A percentile compares a stretch with the other conserved stretches of the same genome.
Conservation (phyloP, 2,329 filamentous ascomycete species). For the Botryosphaeria dothidea region DNA sequence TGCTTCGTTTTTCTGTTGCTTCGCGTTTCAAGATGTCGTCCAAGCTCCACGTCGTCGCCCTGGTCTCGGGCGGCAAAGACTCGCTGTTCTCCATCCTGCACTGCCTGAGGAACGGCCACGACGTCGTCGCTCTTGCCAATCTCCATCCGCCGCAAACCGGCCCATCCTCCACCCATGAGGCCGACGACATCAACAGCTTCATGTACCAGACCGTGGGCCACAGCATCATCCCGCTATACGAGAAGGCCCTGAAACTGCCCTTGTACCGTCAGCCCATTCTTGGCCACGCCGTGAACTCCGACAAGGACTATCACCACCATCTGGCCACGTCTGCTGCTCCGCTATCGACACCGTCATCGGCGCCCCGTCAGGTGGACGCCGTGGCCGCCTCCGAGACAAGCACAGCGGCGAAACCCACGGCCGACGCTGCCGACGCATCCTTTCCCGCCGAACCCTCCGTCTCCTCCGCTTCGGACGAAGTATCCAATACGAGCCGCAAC, state of each 20-base stretch:
- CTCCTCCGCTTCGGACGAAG: not conserved
- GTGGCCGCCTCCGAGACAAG: slow-evolving; percentile 24
- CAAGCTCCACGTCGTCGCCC: slow-evolving; percentile 69
- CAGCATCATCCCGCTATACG: slow-evolving; percentile 81
- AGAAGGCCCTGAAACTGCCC: slow-evolving; percentile 74
- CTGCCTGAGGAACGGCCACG: slow-evolving; percentile 82
- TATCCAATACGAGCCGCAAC: not conserved
- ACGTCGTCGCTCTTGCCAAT: slow-evolving; percentile 85
- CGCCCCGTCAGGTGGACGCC: not conserved
- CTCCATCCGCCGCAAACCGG: slow-evolving; percentile 62
- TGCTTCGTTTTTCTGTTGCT: slow-evolving; percentile 21
- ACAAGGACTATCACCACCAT: slow-evolving; percentile 63
- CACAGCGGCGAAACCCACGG: slow-evolving; percentile 22
- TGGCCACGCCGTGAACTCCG: slow-evolving; percentile 70
- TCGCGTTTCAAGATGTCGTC: slow-evolving; percentile 31
- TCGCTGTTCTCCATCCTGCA: slow-evolving; percentile 93
- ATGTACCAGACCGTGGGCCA: slow-evolving; percentile 99
- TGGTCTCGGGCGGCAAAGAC: slow-evolving; percentile 96
- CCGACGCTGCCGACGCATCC: not conserved
- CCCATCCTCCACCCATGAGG: slow-evolving; percentile 32
- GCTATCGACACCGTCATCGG: not conserved
- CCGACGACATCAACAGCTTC: slow-evolving; percentile 85
- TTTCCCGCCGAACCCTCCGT: not conserved
- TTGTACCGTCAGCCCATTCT: slow-evolving; percentile 78
- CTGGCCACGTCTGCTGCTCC: not conserved